Evolutionary conservation across 1,284 basidiomycete genomes (phyloP), one percentile per base, ranked within the genome.

Genomic region (Ceratobasidium sp.): DNA sequence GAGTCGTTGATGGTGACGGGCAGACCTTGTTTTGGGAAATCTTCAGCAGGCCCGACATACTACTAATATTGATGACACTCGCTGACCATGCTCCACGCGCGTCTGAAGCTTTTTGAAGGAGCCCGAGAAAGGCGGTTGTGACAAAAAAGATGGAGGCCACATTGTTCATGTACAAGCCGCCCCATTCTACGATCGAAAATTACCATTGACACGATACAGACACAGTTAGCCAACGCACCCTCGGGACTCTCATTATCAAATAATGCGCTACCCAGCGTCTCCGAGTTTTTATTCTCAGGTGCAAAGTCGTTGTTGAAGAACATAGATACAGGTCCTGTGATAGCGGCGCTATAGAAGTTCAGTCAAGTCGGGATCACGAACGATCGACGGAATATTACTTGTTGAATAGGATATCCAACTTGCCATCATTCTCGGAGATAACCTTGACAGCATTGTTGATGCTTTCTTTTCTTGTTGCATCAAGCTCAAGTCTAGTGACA

Each of bases 331-430:
- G 44, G 44, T 11, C 44, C 44, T 29, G 25, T 29, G 25, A 29
- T 29, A 29, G 25, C 25, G 25, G 25, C 25, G 25, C 25, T 29
- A 29, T 29, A 29, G 25, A 29, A 29, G 25, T 29, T 29, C 25
- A 29, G 25, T 29, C 25, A 29, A 29, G 25, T 40, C 9, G 37
- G 9, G 37, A 40, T 9, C 37, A 40, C 9, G 37, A 40, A 9
- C 37, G 64, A 49, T 25, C n/a, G 2, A 22, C 40, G 25, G 15
- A 7, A 56, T 78, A 88, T 64, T 78, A 94, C 92, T 95, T 94
- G 84, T 94, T 94, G 54, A 95, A 89, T 1, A 95, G 87, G 62
- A 95, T 88, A 81, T 95, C 91, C 32, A 95, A 82, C 80, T 87
- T 91, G 34, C 92, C 91, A 74, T 95, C 91, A 54, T 84, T 77